phyloP scores from a whole-genome alignment of 768 basidiomycete species.

The Serpula lacrymans region DNA sequence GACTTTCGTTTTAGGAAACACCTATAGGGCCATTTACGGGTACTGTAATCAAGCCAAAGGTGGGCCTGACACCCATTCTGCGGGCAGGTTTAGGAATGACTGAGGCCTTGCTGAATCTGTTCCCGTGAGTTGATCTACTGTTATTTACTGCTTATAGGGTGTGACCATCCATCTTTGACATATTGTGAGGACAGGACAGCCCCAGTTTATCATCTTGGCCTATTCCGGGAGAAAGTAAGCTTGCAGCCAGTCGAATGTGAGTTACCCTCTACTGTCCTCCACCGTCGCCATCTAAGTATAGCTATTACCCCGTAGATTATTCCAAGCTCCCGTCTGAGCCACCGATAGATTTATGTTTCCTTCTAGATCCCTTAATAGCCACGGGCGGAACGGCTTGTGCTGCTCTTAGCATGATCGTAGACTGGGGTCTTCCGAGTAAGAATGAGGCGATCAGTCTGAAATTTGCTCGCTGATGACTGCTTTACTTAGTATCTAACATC shows the following conservation, averaged over 20 bases:
- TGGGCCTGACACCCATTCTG: slow-evolving; percentile 89
- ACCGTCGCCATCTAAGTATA: background rate
- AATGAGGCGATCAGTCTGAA: slow-evolving; percentile 2
- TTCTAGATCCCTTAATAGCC: slow-evolving; percentile 91
- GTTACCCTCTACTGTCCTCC: slow-evolving; percentile 17
- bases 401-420: slow-evolving; percentile 79
- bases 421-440: slow-evolving; percentile 77
- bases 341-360: slow-evolving; percentile 78
- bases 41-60: slow-evolving; percentile 63
- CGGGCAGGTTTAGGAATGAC: slow-evolving; percentile 94
- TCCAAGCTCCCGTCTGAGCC: slow-evolving; percentile 80
- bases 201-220: slow-evolving; percentile 85
- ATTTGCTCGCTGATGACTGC: slow-evolving; percentile 1
- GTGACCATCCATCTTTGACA: slow-evolving; percentile 2
- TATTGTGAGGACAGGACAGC: slow-evolving; percentile 46
- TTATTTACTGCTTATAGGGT: background rate
- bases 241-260: slow-evolving; percentile 90
- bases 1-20: slow-evolving; percentile 48
- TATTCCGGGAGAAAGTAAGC: slow-evolving; percentile 83
- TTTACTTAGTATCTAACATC: slow-evolving; percentile 54
- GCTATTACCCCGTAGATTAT: slow-evolving; percentile 54
- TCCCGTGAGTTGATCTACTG: slow-evolving; percentile 58
- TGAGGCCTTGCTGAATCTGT: slow-evolving; percentile 79
- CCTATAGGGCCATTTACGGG: slow-evolving; percentile 83
- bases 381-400: slow-evolving; percentile 92